phyloP scores from a whole-genome alignment of 106 monocot genomes.

The Allium sativum region DNA sequence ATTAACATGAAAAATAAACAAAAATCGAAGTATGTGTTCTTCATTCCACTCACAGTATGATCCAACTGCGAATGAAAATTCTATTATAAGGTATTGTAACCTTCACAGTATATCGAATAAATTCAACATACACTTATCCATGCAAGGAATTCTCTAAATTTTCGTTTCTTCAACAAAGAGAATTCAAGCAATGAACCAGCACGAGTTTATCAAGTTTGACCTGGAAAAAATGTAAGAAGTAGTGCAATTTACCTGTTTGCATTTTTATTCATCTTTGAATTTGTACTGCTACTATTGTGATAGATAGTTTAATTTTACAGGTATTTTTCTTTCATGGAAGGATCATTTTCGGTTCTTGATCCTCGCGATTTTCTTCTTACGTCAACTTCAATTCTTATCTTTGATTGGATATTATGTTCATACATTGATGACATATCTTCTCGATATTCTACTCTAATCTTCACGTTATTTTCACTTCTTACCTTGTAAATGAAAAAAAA shows the following conservation, averaged over 20 bases:
- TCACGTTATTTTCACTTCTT: background rate
- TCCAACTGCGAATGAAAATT: no score
- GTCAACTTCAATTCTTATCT: constrained; percentile 4
- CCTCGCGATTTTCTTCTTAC: constrained; percentile 9
- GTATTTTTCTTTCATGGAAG: constrained; percentile 6
- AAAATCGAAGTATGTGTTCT: no score
- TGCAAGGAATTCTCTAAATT: no score
- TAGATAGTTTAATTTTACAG: no score
- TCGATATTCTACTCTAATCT: background rate
- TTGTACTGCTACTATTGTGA: no score
- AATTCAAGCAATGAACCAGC: constrained; percentile 10
- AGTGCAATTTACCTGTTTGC: no score
- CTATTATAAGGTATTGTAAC: no score
- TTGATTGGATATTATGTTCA: constrained; percentile 6
- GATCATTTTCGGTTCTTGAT: constrained; percentile 8
- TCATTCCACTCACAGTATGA: no score
- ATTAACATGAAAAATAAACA: no score
- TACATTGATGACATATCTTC: background rate
- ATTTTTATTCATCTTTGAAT: no score
- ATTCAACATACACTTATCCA: no score
- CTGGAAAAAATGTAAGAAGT: constrained; percentile 83
- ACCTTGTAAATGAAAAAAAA: background rate
- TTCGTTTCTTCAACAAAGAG: background rate
- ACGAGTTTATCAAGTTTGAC: constrained; percentile 77
- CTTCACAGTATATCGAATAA: no score